These are phyloP conservation scores for Metschnikowia chrysomelidarum DNA, from an alignment of 805 yeast genomes.

Conservation along the genomic window DNA sequence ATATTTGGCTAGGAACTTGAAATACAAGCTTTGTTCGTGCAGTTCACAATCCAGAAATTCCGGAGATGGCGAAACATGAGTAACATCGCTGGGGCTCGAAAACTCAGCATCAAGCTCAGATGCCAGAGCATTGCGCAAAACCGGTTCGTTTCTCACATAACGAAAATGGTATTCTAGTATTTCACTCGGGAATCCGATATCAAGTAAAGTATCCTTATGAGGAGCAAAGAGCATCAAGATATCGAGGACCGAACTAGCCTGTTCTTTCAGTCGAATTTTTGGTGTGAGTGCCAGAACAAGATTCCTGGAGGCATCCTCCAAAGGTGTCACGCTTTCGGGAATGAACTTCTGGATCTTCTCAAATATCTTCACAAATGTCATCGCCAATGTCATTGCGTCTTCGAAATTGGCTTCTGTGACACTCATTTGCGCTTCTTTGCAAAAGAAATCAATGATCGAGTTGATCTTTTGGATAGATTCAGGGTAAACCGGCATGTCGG, in stretches of 20 bases:
- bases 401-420: not conserved
- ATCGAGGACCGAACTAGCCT: constrained; percentile 5
- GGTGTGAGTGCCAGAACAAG: constrained; percentile 11
- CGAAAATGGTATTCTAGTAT: constrained; percentile 14
- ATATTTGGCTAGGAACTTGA: constrained; percentile 11
- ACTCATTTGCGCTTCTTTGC: not conserved
- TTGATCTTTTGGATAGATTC: constrained; percentile 4
- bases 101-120: constrained; percentile 11
- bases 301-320: constrained; percentile 9
- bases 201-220: constrained; percentile 3
- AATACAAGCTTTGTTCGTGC: constrained; percentile 2
- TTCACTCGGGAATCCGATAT: constrained; percentile 15
- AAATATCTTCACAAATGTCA: constrained; percentile 3
- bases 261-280: constrained; percentile 9
- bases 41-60: not conserved
- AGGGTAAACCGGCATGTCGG: not conserved
- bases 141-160: not conserved
- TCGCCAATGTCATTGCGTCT: constrained; percentile 2
- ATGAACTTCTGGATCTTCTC: not conserved
- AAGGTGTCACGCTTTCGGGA: not conserved
- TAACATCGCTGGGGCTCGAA: not conserved
- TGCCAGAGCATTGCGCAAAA: not conserved
- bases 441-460: not conserved
- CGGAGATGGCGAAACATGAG: not conserved
- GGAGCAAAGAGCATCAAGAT: constrained; percentile 3